Base-by-base conservation (phyloP, 371 early-diverging fungal genomes). In the Mucor velutinosus region DNA sequence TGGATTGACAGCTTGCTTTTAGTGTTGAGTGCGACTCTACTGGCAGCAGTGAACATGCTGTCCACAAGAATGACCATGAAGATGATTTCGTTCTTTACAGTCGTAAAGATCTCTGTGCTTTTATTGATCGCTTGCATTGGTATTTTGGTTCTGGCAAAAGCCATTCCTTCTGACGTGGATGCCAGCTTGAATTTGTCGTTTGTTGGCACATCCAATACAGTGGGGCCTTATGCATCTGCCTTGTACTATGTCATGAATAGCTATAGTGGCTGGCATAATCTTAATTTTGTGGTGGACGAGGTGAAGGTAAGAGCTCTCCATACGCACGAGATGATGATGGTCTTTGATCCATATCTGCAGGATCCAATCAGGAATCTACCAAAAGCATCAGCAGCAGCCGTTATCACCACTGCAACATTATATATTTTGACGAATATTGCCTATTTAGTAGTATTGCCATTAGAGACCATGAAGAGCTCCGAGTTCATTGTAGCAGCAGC, bases 211-310 rank as follows among this genome's bases (percentile, higher is more conserved):
- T 65, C 79, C 0, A 60, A 41, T 23, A 69, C 70, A 4, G 59
- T 74, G 37, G 79, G 70, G 0, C 76, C 82, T 11, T 82, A 82
- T 75, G 82, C 82, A 6, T 76, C 76, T 45, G 82, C 77, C 0
- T 19, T 82, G 6, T 82, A 79, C 49, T 82, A 76, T 73, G 79
- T 79, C 0, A 76, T 78, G 74, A 76, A 75, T 51, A 73, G 75
- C 8, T 82, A 79, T 25, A 76, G 79, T 37, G 82, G 82, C 0
- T 82, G 76, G 73, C 76, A 82, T 43, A 79, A 79, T 51, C 61
- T 82, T 1, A 75, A 79, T 29, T 76, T 64, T 30, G 65, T 79
- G 27, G 32, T 77, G 45, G 82, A 82, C 61, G 82, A 82, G 68
- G 74, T 82, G n/a, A 79, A 79, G 69, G 81, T 71, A 56, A 6